These are phyloP conservation scores for Chenopodium formosanum DNA, from an alignment of 148 eudicot species.

Conservation along the genomic window DNA sequence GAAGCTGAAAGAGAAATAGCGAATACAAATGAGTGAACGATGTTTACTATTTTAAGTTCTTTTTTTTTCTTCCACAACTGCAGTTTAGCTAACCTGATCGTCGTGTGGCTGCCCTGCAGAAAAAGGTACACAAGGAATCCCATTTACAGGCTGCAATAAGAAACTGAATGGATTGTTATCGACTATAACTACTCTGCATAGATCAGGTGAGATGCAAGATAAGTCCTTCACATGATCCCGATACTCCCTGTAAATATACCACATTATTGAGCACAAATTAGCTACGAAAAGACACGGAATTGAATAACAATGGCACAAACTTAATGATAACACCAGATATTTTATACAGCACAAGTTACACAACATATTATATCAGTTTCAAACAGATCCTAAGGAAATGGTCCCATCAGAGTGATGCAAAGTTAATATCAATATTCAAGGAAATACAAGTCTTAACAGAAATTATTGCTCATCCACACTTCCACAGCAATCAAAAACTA, in stretches of 20 bases:
- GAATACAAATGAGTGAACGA: background rate
- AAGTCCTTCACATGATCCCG: slow-evolving; percentile 95
- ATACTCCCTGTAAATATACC: slow-evolving; percentile 55
- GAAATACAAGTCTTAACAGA: background rate
- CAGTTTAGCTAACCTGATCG: slow-evolving; percentile 55
- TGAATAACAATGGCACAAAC: background rate
- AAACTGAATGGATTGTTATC: slow-evolving; percentile 99
- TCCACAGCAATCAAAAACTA: background rate
- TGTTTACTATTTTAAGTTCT: background rate
- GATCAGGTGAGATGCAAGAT: slow-evolving; percentile 70
- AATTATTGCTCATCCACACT: background rate
- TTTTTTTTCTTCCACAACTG: background rate
- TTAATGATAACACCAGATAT: background rate
- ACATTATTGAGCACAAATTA: background rate
- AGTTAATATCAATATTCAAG: background rate
- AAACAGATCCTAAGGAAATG: background rate
- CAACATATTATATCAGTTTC: background rate
- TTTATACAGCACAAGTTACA: background rate
- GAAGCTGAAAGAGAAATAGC: slow-evolving; percentile 52
- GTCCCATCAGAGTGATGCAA: background rate
- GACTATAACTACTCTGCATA: slow-evolving; percentile 75
- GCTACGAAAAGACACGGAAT: background rate
- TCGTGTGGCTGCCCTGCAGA: slow-evolving; percentile 92
- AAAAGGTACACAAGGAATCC: slow-evolving; percentile 95
- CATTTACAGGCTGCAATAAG: slow-evolving; percentile 89